Conservation (phyloP, 192 early-diverging fungal species). For the Spinellus fusiger region DNA sequence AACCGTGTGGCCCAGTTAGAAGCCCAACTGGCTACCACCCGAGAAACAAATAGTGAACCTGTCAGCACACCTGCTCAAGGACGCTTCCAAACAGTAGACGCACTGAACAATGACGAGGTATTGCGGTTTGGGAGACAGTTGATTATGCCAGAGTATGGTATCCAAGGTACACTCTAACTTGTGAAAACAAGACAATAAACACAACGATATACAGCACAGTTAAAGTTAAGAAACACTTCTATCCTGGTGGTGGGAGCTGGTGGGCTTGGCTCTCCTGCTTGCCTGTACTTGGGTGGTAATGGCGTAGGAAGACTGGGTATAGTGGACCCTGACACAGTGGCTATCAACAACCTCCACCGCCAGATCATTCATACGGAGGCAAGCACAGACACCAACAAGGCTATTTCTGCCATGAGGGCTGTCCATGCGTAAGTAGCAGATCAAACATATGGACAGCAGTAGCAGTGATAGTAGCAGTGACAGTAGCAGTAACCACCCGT, state of each 20-base stretch:
- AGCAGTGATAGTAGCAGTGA: not conserved
- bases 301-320: conserved; percentile 88
- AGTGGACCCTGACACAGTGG: conserved; percentile 89
- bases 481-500: not conserved
- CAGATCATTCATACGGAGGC: conserved; percentile 89
- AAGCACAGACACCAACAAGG: conserved; percentile 62
- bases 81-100: conserved; percentile 20
- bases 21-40: not conserved
- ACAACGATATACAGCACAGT: conserved; percentile 52
- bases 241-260: conserved; percentile 92
- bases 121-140: conserved; percentile 82
- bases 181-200: not conserved
- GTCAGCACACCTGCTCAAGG: not conserved
- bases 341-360: conserved; percentile 87
- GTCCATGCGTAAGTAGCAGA: conserved; percentile 37
- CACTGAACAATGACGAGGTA: conserved; percentile 66
- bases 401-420: conserved; percentile 63
- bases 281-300: conserved; percentile 83
- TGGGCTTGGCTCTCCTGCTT: conserved; percentile 84
- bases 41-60: not conserved
- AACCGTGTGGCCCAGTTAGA: conserved; percentile 10
- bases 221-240: conserved; percentile 62
- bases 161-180: conserved; percentile 41
- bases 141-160: conserved; percentile 72
- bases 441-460: not conserved